A percentile compares a stretch with the other conserved stretches of the same genome.
phyloP scores from a whole-genome alignment of 2,329 filamentous ascomycete species.

The Epichloe hybrida region DNA sequence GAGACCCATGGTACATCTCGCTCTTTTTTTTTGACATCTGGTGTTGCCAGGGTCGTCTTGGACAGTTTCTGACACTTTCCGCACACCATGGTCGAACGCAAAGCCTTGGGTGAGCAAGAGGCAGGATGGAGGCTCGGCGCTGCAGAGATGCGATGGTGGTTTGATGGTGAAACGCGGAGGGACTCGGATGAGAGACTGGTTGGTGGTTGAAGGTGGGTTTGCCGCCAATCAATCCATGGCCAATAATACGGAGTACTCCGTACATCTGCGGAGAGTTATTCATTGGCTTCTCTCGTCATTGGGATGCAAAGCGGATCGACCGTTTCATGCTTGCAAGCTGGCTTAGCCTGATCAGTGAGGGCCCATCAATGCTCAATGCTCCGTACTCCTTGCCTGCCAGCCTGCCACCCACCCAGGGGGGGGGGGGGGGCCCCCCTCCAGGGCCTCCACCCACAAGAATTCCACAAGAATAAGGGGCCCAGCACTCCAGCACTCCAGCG shows the following conservation, averaged over 20 bases:
- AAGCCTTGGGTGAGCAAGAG: not conserved
- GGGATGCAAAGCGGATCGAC: not conserved
- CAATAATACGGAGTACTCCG: too few species aligned
- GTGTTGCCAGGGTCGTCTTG: slow-evolving; percentile 47
- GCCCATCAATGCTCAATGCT: too few species aligned
- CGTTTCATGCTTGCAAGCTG: not conserved
- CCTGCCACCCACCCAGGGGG: too few species aligned
- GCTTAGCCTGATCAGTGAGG: not conserved
- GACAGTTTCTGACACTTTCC: slow-evolving; percentile 48
- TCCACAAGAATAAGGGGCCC: too few species aligned
- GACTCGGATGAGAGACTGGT: too few species aligned
- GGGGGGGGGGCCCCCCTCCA: too few species aligned
- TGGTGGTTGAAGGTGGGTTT: not conserved
- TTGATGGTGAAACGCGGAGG: not conserved
- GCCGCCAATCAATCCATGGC: not conserved
- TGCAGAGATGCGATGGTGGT: not conserved
- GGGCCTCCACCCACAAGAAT: too few species aligned
- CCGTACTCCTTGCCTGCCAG: too few species aligned
- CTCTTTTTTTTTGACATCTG: slow-evolving; percentile 51
- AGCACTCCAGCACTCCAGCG: too few species aligned
- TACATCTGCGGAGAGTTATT: too few species aligned
- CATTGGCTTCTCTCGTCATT: not conserved
- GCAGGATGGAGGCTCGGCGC: too few species aligned
- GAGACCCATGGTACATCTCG: slow-evolving; percentile 52
- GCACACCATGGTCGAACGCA: slow-evolving; percentile 42